These are phyloP conservation scores for Hygrocybe punicea DNA, from an alignment of 768 basidiomycete genomes.

Conservation along the genomic window DNA sequence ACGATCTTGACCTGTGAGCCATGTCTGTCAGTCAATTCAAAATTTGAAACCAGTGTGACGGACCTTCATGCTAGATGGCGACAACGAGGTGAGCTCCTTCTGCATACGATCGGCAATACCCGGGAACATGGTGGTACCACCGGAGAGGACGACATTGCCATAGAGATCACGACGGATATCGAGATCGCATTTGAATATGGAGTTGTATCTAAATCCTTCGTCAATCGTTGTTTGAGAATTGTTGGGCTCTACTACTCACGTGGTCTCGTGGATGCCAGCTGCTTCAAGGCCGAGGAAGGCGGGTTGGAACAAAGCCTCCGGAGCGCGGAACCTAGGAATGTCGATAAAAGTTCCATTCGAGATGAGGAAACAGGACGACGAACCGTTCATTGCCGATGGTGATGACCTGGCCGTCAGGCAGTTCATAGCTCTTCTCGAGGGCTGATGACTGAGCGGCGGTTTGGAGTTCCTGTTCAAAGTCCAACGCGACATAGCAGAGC, in stretches of 20 bases:
- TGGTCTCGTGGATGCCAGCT: slow-evolving; percentile 89
- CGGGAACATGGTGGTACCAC: slow-evolving; percentile 94
- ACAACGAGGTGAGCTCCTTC: slow-evolving; percentile 82
- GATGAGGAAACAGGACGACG: slow-evolving; percentile 60
- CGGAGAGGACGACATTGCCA: slow-evolving; percentile 83
- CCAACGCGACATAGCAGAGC: slow-evolving; percentile 91
- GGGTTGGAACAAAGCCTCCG: slow-evolving; percentile 93
- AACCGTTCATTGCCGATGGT: slow-evolving; percentile 90
- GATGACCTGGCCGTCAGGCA: slow-evolving; percentile 92
- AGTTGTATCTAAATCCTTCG: slow-evolving; percentile 58
- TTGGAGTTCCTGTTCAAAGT: slow-evolving; percentile 91
- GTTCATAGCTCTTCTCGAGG: slow-evolving; percentile 90
- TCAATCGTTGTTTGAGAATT: background rate
- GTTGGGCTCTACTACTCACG: slow-evolving; percentile 36
- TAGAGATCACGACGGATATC: slow-evolving; percentile 80
- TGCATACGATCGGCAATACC: slow-evolving; percentile 96
- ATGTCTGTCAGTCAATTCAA: slow-evolving; percentile 3
- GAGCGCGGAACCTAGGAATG: slow-evolving; percentile 75
- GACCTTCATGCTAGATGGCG: slow-evolving; percentile 86
- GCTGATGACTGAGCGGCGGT: slow-evolving; percentile 86
- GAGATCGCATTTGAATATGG: slow-evolving; percentile 83
- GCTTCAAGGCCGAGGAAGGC: slow-evolving; percentile 86
- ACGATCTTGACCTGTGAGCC: slow-evolving; percentile 74
- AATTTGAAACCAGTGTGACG: slow-evolving; percentile 12
- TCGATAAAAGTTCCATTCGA: slow-evolving; percentile 55